Percentiles rank a stretch among this genome's conserved stretches.
Evolutionary conservation across 192 early-diverging fungal species (phyloP).

Genomic region (Podila verticillata): DNA sequence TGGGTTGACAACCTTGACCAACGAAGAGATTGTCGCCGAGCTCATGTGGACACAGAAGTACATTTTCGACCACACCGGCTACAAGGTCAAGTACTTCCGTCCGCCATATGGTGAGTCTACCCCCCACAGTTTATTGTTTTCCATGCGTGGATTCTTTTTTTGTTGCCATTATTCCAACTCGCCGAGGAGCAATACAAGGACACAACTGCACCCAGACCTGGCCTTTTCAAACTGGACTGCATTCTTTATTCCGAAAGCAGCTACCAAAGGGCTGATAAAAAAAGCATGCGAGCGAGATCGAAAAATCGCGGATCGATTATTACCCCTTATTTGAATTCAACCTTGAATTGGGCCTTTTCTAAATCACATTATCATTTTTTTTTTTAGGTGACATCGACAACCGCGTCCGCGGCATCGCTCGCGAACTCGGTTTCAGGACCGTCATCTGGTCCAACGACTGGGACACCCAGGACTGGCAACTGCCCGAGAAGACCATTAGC

Average conservation of each 20-base stretch:
- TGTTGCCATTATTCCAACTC: not conserved
- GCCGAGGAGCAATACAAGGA: not conserved
- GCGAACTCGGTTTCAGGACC: constrained; percentile 53
- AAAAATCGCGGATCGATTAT: constrained; percentile 7
- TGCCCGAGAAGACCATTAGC: constrained; percentile 36
- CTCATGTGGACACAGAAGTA: constrained; percentile 69
- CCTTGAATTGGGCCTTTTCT: not conserved
- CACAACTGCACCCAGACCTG: not conserved
- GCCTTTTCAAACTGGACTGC: not conserved
- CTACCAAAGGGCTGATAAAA: no score
- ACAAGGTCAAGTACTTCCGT: constrained; percentile 55
- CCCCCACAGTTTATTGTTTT: no score
- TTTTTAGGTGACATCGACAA: constrained; percentile 29
- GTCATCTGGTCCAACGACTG: constrained; percentile 62
- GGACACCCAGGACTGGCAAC: constrained; percentile 65
- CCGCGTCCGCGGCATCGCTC: constrained; percentile 39
- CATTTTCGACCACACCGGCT: constrained; percentile 61
- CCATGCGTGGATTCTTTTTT: not conserved
- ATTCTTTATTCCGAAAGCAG: constrained; percentile 26
- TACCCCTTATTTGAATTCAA: no score
- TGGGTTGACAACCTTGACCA: constrained; percentile 68
- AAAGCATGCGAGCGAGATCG: no score
- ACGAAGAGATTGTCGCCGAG: constrained; percentile 74
- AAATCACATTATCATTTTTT: not conserved
- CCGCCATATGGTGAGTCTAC: constrained; percentile 43